Percentiles rank a stretch among this genome's conserved stretches.
These are phyloP conservation scores for Cinchona pubescens DNA, from an alignment of 257 asterid genomes.

Conservation along the genomic window DNA sequence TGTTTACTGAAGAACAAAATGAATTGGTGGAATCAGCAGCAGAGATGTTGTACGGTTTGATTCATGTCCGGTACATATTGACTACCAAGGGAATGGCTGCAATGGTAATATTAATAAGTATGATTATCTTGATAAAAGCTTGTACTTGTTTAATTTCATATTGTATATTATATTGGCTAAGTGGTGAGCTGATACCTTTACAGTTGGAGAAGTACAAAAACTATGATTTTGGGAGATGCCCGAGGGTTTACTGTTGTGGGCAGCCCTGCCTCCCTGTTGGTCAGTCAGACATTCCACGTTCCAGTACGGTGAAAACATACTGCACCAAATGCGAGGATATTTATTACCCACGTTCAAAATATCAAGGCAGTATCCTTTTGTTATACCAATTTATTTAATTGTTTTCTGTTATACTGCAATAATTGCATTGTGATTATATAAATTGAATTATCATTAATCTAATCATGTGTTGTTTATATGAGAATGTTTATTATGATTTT, in stretches of 20 bases:
- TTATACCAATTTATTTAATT: constrained; percentile 7
- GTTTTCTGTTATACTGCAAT: constrained; percentile 17
- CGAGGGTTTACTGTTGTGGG: constrained; percentile 91
- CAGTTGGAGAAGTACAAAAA: constrained; percentile 95
- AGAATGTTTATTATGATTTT: background rate
- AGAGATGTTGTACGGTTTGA: constrained; percentile 92
- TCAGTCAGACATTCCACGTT: constrained; percentile 87
- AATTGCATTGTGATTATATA: constrained; percentile 1
- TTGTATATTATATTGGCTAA: constrained; percentile 9
- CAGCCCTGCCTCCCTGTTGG: constrained; percentile 99
- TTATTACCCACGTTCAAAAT: constrained; percentile 92
- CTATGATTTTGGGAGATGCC: constrained; percentile 96
- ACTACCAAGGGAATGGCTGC: constrained; percentile 98
- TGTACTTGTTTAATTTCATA: constrained; percentile 8
- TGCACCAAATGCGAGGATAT: constrained; percentile 96
- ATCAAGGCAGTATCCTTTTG: constrained; percentile 98
- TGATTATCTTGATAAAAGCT: constrained; percentile 6
- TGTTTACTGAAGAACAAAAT: constrained; percentile 91
- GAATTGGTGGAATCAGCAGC: constrained; percentile 97
- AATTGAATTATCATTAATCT: background rate
- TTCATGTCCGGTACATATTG: constrained; percentile 87
- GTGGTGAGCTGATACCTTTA: constrained; percentile 15
- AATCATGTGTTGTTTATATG: background rate
- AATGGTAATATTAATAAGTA: constrained; percentile 52
- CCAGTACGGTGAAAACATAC: constrained; percentile 87